Conservation (phyloP, 139 green algal genomes). For the Choricystis sp. region DNA sequence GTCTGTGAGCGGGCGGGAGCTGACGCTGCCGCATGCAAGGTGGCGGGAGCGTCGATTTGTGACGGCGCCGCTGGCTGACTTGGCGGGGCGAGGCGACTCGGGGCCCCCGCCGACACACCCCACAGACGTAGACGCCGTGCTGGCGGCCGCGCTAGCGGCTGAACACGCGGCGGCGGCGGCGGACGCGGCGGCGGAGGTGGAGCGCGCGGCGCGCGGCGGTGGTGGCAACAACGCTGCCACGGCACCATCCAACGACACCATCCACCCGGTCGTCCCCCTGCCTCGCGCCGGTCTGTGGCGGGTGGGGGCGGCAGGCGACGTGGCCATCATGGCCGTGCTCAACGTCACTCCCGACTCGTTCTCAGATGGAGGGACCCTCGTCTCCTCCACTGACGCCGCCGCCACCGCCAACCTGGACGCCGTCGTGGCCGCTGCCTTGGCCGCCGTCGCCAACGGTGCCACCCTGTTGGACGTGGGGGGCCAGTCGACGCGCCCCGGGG, state of each 20-base stretch:
- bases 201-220: background rate
- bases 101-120: no score
- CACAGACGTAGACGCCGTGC: no score
- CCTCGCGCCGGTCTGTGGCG: conserved; percentile 8
- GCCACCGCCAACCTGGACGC: conserved; percentile 8
- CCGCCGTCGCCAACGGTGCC: conserved; percentile 58
- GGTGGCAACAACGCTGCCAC: background rate
- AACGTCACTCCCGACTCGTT: conserved; percentile 97
- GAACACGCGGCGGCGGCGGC: background rate
- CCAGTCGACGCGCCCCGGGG: conserved; percentile 80
- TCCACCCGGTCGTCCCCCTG: conserved; percentile 16
- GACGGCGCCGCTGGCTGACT: conserved; percentile 56
- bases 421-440: conserved; percentile 36
- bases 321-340: conserved; percentile 77
- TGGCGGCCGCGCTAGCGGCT: background rate
- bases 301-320: background rate
- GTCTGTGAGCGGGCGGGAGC: conserved; percentile 14
- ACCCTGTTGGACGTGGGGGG: conserved; percentile 86
- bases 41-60: conserved; percentile 83
- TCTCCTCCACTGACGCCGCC: no score
- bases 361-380: conserved; percentile 68
- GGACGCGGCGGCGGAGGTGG: background rate
- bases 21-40: conserved; percentile 60
- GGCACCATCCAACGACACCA: background rate
- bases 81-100: conserved; percentile 7